Evolutionary conservation across 352 stramenopile genomes (phyloP).

Genomic region (Nothophytophthora sp.): DNA sequence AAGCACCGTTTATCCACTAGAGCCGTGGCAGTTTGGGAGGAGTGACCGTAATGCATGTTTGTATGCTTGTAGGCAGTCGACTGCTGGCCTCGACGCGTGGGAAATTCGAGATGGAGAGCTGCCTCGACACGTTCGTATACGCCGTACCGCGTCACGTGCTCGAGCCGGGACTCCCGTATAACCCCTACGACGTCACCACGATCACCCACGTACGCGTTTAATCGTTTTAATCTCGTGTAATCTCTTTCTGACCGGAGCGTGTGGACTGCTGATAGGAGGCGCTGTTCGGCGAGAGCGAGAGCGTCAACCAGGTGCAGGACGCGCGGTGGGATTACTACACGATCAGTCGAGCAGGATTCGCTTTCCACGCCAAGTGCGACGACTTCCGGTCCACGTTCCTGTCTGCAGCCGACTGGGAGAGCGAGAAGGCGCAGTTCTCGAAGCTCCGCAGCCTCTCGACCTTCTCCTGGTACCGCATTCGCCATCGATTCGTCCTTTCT

Average conservation of each 20-base stretch:
- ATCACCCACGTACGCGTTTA: slow-evolving; percentile 49
- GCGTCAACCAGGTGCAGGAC: slow-evolving; percentile 24
- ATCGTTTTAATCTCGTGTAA: not conserved
- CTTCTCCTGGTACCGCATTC: slow-evolving; percentile 50
- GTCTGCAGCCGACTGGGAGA: slow-evolving; percentile 48
- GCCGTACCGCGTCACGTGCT: slow-evolving; percentile 61
- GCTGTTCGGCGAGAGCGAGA: slow-evolving; percentile 23
- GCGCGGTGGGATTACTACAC: slow-evolving; percentile 74
- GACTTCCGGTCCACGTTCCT: slow-evolving; percentile 45
- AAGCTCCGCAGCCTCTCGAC: slow-evolving; percentile 29
- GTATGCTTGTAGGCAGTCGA: slow-evolving; percentile 4
- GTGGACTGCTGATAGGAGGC: no score
- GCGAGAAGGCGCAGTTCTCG: slow-evolving; percentile 46
- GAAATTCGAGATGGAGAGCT: slow-evolving; percentile 7
- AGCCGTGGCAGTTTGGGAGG: not conserved
- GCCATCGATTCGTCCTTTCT: no score
- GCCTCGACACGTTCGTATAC: slow-evolving; percentile 67
- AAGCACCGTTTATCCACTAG: not conserved
- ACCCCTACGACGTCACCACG: slow-evolving; percentile 69
- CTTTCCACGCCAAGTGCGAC: slow-evolving; percentile 61
- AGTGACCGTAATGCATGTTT: not conserved
- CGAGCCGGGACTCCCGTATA: slow-evolving; percentile 42
- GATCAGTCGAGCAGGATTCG: slow-evolving; percentile 53
- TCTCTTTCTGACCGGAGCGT: not conserved
- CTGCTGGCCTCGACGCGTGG: slow-evolving; percentile 20